Evolutionary conservation across 202 grass and related monocot species (phyloP).

Genomic region (Setaria viridis): DNA sequence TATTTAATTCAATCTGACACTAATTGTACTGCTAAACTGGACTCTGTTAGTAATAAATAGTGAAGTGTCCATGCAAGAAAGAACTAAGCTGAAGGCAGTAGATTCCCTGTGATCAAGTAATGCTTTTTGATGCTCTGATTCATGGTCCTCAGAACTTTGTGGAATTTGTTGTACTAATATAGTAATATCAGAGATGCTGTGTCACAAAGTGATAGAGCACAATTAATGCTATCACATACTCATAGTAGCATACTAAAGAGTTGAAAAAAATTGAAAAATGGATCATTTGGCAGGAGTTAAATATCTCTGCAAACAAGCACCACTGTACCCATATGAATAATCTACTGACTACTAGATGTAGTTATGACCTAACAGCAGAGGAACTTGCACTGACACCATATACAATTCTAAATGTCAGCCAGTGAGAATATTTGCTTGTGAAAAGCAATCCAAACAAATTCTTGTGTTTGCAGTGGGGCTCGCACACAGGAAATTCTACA

Average conservation of each 20-base stretch:
- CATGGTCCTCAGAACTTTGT: no score
- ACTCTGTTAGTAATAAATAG: not conserved
- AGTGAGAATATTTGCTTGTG: not conserved
- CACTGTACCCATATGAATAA: not conserved
- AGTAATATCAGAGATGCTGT: not conserved
- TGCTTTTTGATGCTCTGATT: not conserved
- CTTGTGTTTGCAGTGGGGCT: not conserved
- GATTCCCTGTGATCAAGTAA: not conserved
- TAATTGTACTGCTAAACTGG: not conserved
- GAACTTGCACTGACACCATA: not conserved
- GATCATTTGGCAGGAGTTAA: not conserved
- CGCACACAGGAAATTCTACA: not conserved
- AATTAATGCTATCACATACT: not conserved
- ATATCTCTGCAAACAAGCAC: not conserved
- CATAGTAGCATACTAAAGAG: not conserved
- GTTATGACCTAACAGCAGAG: not conserved
- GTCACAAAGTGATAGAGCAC: not conserved
- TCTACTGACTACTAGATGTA: not conserved
- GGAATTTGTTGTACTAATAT: no score
- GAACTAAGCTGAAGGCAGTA: not conserved
- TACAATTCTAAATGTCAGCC: not conserved
- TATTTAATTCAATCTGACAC: not conserved
- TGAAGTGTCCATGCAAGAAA: not conserved
- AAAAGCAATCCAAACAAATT: not conserved
- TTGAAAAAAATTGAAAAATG: not conserved